Evolutionary conservation across 805 yeast genomes (phyloP).

Genomic region (Metschnikowia noctiluminum): DNA sequence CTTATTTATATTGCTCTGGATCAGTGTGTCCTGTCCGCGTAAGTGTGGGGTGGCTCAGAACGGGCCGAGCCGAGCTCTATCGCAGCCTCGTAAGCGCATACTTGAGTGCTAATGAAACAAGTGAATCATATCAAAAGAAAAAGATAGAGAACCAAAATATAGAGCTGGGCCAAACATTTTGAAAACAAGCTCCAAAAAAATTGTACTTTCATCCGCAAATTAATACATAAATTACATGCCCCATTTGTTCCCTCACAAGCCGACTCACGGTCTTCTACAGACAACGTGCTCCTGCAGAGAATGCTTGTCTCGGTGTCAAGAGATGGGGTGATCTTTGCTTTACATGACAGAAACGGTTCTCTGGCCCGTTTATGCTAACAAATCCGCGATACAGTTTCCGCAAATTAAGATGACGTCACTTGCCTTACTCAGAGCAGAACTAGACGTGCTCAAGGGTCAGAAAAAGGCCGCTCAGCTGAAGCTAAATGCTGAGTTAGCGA

Average conservation of each 20-base stretch:
- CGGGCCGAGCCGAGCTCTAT: not conserved
- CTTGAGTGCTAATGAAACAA: not conserved
- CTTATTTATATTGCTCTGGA: too few species aligned
- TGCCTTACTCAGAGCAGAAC: not conserved
- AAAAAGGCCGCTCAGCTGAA: constrained; percentile 9
- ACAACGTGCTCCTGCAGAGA: not conserved
- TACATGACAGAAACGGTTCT: not conserved
- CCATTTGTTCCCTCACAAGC: too few species aligned
- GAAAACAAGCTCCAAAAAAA: too few species aligned
- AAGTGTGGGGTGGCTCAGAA: not conserved
- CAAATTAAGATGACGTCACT: not conserved
- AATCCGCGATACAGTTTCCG: too few species aligned
- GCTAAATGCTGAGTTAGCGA: constrained; percentile 6
- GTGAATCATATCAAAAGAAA: not conserved
- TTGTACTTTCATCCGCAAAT: too few species aligned
- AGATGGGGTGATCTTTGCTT: constrained; percentile 1
- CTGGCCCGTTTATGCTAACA: not conserved
- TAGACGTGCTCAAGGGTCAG: constrained; percentile 6
- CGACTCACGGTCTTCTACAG: too few species aligned
- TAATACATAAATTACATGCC: too few species aligned
- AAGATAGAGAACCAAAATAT: too few species aligned
- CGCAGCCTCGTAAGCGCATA: not conserved
- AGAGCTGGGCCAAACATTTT: too few species aligned
- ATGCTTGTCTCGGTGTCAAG: not conserved
- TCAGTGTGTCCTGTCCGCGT: not conserved